Conservation (phyloP, 2,329 filamentous ascomycete species). For the Pseudocercospora macadamiae region DNA sequence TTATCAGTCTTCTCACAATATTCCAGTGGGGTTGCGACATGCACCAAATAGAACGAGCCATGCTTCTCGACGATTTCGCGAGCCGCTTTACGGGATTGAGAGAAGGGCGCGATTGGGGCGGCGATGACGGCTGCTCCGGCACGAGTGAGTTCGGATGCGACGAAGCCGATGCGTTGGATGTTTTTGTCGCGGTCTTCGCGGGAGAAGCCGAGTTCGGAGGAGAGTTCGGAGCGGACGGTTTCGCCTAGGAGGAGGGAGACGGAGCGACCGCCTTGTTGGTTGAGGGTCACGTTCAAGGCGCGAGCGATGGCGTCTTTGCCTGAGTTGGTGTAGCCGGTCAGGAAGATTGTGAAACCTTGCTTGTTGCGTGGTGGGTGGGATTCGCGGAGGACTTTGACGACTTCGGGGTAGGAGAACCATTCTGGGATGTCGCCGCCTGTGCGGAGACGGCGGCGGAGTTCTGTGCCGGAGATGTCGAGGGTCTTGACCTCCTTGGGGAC, state of each 20-base stretch:
- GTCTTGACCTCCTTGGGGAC: slow-evolving; percentile 83
- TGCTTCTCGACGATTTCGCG: slow-evolving; percentile 84
- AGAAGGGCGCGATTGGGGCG: slow-evolving; percentile 92
- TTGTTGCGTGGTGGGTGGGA: slow-evolving; percentile 88
- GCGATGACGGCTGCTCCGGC: slow-evolving; percentile 94
- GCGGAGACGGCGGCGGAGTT: slow-evolving; percentile 88
- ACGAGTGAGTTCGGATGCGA: slow-evolving; percentile 90
- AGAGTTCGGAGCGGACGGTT: slow-evolving; percentile 90
- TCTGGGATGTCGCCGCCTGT: slow-evolving; percentile 94
- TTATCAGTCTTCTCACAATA: slow-evolving; percentile 95
- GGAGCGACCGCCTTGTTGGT: slow-evolving; percentile 94
- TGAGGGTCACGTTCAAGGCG: slow-evolving; percentile 93
- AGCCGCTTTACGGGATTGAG: slow-evolving; percentile 73
- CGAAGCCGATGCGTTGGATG: slow-evolving; percentile 94
- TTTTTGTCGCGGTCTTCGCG: slow-evolving; percentile 91
- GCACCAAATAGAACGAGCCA: slow-evolving; percentile 91
- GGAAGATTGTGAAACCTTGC: slow-evolving; percentile 98
- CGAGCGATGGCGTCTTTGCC: slow-evolving; percentile 97
- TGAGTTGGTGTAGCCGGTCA: slow-evolving; percentile 94
- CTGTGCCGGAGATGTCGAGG: slow-evolving; percentile 60
- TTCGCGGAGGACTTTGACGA: slow-evolving; percentile 93
- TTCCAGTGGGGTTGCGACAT: slow-evolving; percentile 91
- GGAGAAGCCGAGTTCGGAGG: slow-evolving; percentile 92
- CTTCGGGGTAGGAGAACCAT: slow-evolving; percentile 99
- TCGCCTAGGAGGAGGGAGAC: slow-evolving; percentile 95